Evolutionary conservation across 805 yeast species (phyloP).

Genomic region (Schizosaccharomyces lindneri): DNA sequence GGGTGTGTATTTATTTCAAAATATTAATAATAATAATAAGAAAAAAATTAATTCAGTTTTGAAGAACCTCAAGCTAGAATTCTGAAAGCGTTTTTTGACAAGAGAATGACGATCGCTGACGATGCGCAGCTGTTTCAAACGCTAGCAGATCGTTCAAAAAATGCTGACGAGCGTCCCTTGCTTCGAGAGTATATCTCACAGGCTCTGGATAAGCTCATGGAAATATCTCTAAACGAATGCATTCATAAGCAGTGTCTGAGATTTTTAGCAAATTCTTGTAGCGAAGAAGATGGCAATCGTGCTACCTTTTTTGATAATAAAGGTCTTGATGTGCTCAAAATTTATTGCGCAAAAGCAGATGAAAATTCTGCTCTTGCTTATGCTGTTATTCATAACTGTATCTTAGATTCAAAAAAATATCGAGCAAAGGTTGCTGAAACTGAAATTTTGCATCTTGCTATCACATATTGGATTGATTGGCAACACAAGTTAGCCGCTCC

Average conservation of each 20-base stretch:
- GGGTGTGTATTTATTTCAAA: no score
- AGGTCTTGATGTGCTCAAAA: background rate
- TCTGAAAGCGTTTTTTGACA: no score
- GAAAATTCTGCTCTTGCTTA: background rate
- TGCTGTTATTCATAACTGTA: background rate
- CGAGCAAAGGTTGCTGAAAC: background rate
- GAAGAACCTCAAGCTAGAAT: no score
- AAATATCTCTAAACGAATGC: background rate
- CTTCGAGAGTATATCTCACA: background rate
- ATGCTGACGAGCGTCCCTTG: background rate
- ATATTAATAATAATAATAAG: no score
- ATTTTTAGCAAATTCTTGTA: background rate
- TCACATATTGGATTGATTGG: background rate
- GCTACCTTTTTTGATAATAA: background rate
- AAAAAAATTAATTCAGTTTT: no score
- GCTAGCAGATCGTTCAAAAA: background rate
- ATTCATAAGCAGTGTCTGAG: background rate
- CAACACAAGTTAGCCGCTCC: background rate
- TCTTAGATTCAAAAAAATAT: background rate
- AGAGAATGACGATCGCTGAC: background rate
- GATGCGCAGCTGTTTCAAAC: background rate
- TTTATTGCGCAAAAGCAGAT: background rate
- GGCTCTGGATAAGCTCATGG: background rate
- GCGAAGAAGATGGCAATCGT: background rate
- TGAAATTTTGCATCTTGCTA: background rate